Evolutionary conservation across 352 stramenopile genomes (phyloP).

Genomic region (Pilasporangium apinafurcum): DNA sequence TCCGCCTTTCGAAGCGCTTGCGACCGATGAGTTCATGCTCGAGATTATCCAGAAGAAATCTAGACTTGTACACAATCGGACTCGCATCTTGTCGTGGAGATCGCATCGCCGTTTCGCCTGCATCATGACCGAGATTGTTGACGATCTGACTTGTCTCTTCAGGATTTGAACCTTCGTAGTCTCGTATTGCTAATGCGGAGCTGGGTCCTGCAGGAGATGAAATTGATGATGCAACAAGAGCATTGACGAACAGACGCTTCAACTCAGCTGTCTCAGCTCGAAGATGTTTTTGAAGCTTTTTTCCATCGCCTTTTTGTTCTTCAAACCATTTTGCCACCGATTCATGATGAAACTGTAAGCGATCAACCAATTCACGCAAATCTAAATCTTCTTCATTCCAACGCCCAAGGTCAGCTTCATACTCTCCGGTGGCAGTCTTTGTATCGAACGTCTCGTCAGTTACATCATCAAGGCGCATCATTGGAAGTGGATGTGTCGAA

Average conservation of each 20-base stretch:
- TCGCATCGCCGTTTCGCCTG: neutral
- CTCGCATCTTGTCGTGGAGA: too few species aligned
- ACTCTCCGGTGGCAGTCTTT: conserved; percentile 18
- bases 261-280: conserved; percentile 59
- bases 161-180: conserved; percentile 5
- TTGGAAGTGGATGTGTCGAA: neutral
- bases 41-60: conserved; percentile 37
- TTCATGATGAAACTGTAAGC: conserved; percentile 76
- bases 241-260: conserved; percentile 58
- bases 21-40: conserved; percentile 24
- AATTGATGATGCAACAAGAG: conserved; percentile 21
- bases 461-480: conserved; percentile 1
- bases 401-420: conserved; percentile 44
- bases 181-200: too few species aligned
- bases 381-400: conserved; percentile 78
- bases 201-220: neutral
- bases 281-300: conserved; percentile 56
- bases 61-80: conserved; percentile 12
- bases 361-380: conserved; percentile 64
- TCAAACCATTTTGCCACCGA: conserved; percentile 67
- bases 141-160: conserved; percentile 1
- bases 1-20: conserved; percentile 10
- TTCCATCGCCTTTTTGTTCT: conserved; percentile 59
- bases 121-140: neutral
- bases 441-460: neutral